phyloP scores from a whole-genome alignment of 257 asterid genomes.

The Nicotiana paniculata region DNA sequence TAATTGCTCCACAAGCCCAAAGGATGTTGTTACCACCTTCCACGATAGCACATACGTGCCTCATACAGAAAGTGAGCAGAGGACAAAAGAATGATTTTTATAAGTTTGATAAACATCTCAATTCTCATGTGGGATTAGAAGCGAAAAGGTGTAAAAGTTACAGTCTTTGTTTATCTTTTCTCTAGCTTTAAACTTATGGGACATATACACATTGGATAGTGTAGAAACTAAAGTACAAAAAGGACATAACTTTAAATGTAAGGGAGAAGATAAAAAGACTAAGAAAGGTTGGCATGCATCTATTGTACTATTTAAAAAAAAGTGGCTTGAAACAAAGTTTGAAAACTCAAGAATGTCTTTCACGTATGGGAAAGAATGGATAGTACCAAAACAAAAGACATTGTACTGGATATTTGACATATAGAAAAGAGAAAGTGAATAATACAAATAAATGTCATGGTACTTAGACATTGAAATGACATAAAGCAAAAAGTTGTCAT shows the following conservation, averaged over 20 bases:
- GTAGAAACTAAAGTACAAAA: background rate
- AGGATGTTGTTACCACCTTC: constrained; percentile 50
- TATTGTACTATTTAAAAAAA: too few relatives aligned
- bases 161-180: background rate
- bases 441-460: too few relatives aligned
- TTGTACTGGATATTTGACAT: too few relatives aligned
- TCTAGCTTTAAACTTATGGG: background rate
- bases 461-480: too few relatives aligned
- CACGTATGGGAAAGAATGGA: too few relatives aligned
- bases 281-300: too few relatives aligned
- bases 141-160: background rate
- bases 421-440: too few relatives aligned
- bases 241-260: constrained; percentile 2
- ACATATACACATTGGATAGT: background rate
- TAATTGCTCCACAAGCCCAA: constrained; percentile 71
- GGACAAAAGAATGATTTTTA: constrained; percentile 6
- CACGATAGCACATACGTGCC: constrained; percentile 37
- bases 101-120: constrained; percentile 18
- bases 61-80: constrained; percentile 44
- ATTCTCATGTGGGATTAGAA: background rate
- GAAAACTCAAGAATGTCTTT: too few relatives aligned
- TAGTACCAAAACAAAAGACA: too few relatives aligned
- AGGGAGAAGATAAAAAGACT: background rate
- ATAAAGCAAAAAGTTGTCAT: too few relatives aligned
- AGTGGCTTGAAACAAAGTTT: too few relatives aligned